phyloP scores from a whole-genome alignment of 2,329 filamentous ascomycete genomes.

The Colletotrichum falcatum region DNA sequence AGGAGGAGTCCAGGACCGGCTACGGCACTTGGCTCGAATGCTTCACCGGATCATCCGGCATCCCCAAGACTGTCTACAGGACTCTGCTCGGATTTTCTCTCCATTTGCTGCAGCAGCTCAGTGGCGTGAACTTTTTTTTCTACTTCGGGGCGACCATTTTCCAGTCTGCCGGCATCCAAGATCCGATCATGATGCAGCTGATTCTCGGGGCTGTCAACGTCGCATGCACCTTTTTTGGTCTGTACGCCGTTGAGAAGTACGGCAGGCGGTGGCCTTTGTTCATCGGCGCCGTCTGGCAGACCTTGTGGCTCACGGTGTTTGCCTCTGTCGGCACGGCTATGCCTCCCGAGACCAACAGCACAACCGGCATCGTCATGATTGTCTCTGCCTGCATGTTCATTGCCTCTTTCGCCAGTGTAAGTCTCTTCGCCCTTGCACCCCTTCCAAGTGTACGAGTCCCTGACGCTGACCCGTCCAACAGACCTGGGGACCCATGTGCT shows the following conservation, averaged over 20 bases:
- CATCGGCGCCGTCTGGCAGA: conserved; percentile 75
- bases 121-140: conserved; percentile 69
- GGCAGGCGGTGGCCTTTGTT: conserved; percentile 77
- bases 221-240: conserved; percentile 72
- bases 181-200: conserved; percentile 75
- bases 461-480: conserved; percentile 41
- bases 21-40: conserved; percentile 69
- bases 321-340: conserved; percentile 65
- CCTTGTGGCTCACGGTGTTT: conserved; percentile 73
- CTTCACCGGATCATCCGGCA: conserved; percentile 64
- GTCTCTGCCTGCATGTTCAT: conserved; percentile 82
- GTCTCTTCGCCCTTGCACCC: neutral
- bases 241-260: conserved; percentile 76
- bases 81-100: conserved; percentile 72
- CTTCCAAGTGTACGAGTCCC: neutral
- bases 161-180: conserved; percentile 71
- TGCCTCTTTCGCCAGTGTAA: conserved; percentile 70
- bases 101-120: conserved; percentile 77
- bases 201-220: conserved; percentile 78
- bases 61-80: conserved; percentile 72
- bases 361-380: conserved; percentile 75
- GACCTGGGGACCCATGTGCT: conserved; percentile 78
- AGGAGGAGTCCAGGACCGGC: conserved; percentile 58
- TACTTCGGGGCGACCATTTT: conserved; percentile 79
- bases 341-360: conserved; percentile 56